Base-by-base conservation (phyloP, 2,329 filamentous ascomycete genomes). In the Pyrenophora tritici-repentis region DNA sequence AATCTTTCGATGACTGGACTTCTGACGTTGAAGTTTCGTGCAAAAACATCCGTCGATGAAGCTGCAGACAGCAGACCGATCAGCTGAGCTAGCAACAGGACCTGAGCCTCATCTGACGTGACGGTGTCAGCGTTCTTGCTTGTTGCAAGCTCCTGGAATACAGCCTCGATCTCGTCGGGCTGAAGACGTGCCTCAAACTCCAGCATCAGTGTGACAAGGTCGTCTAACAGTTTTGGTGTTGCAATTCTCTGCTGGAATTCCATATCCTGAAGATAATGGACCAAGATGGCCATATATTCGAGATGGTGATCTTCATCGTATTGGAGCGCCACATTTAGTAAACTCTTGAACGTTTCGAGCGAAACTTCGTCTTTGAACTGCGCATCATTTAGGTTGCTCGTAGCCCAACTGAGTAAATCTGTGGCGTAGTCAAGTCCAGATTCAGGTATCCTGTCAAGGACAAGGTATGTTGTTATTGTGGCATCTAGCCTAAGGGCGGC, bases 261-360 rank as follows among this genome's bases (percentile, higher is more conserved):
- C 3, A 61, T 55, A 32, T 73, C 69, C 46, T 73, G 69, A 3
- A 74, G 57, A 43, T 74, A 73, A 43, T 72, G 67, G 9, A 66
- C 61, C 16, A 68, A 50, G 5, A 73, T 66, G 1, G 70, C 62
- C 14, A 71, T 45, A 26, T 68, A 71, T 14, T 71, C 68, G 3
- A 65, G 55, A 33, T 67, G 67, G n/a, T 71, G 63, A n/a, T 73
- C 71, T 56, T 70, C 67, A 26, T 72, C 66, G 39, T 66, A 66
- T 17, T 62, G 45, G n/a, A 67, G 47, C 6, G 66, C 50, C 5
- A 66, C 55, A 26, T 65, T 56, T 14, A 73, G 45, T 32, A 73
- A 52, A 39, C 63, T 55, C 13, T 59, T 50, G 45, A 73, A 70
- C 4, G 63, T 64, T 38, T 58, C 47, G 6, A 70, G 41, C 3